Conservation (phyloP, 306 rosid genomes). For the Ormosia semicastrata region DNA sequence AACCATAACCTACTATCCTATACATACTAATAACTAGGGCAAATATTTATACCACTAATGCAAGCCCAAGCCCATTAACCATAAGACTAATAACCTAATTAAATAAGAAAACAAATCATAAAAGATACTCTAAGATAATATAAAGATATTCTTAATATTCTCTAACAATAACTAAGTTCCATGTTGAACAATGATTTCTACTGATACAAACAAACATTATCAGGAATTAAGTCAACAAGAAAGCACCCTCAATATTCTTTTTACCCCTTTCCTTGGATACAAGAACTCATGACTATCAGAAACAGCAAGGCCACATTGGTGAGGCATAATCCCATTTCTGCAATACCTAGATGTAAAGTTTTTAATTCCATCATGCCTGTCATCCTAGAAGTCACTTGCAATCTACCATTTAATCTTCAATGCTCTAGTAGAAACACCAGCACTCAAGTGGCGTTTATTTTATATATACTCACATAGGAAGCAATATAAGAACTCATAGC, state of each 20-base stretch:
- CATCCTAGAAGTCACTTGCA: conserved; percentile 18
- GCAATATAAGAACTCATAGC: conserved; percentile 12
- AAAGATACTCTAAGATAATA: too few relatives aligned
- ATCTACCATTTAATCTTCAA: conserved; percentile 6
- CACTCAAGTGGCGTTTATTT: conserved; percentile 9
- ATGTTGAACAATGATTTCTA: not conserved
- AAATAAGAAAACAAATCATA: too few relatives aligned
- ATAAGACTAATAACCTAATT: too few relatives aligned
- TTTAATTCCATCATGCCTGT: not conserved
- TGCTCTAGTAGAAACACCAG: conserved; percentile 9
- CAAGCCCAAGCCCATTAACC: too few relatives aligned
- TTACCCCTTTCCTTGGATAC: not conserved
- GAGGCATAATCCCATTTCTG: not conserved
- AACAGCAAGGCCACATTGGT: not conserved
- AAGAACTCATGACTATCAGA: not conserved
- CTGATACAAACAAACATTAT: not conserved
- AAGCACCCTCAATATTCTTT: not conserved
- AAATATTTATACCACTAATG: too few relatives aligned
- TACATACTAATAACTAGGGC: too few relatives aligned
- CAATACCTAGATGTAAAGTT: not conserved
- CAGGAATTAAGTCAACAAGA: not conserved
- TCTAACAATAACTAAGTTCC: too few relatives aligned
- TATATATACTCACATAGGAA: not conserved
- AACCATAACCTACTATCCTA: too few relatives aligned
- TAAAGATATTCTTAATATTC: too few relatives aligned